Base-by-base conservation (phyloP, 805 yeast species). In the Millerago galiae region DNA sequence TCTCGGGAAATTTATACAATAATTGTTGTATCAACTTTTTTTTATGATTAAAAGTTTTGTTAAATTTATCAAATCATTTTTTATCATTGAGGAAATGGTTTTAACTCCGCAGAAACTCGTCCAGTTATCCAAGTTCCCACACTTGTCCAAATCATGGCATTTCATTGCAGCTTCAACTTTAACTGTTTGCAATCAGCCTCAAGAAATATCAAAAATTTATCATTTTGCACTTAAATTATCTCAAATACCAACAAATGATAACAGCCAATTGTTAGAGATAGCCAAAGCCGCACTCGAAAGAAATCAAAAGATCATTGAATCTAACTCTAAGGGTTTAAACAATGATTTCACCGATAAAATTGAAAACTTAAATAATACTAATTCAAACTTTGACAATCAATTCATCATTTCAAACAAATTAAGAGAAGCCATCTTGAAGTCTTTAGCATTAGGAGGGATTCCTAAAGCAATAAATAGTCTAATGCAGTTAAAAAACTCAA, bases 391-490 rank as follows among this genome's bases (percentile, higher is more conserved):
- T 13, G 41, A 37, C 25, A 52, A 37, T 32, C 66, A 54, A 35
- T 48, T 41, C 48, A 48, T 43, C 34, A 47, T 73, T 7, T 70
- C 90, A 0, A 67, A 68, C 33, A 75, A 82, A 50, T 66, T 83
- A 41, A 68, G 95, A 46, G 97, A 90, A 54, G 80, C 89, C 8
- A 64, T 90, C 3, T 64, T 90, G 54, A 90, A 89, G 56, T 71
- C 87, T 4, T 73, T 83, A 0, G 95, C 95, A 0, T 64, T 90
- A 36, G 77, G 80, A 13, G 97, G 97, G 0, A 68, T 89, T 12
- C 97, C 97, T 1, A 81, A 81, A 51, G 76, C 89, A 2, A 90
- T 90, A 59, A 90, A 89, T 59, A 74, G 95, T 1, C 63, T 90
- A 54, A 81, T 76, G 53, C 68, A 71, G 14, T 66, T 89, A 43